Percentiles rank a stretch among this genome's conserved stretches.
phyloP scores from a whole-genome alignment of 1,139 yeast species.

The Hyphopichia wangnamkhiaoensis region DNA sequence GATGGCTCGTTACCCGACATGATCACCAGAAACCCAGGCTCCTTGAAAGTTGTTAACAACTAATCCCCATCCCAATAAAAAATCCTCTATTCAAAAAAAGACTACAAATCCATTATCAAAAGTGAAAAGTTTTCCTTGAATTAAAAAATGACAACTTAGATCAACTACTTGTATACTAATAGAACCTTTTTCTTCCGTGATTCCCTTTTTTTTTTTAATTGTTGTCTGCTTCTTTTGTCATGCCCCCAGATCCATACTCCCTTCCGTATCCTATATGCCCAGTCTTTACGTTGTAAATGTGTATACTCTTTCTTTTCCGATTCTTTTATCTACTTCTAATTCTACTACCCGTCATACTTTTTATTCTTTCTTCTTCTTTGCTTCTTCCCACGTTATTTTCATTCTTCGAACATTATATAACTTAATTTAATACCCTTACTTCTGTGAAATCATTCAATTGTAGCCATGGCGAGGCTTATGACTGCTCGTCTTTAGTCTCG shows the following conservation, averaged over 20 bases:
- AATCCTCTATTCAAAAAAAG: neutral
- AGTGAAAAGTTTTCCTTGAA: no score
- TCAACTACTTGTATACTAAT: neutral
- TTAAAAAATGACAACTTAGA: neutral
- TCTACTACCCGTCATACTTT: neutral
- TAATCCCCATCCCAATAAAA: conserved; percentile 19
- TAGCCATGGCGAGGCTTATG: no score
- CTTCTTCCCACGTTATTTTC: neutral
- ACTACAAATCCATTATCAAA: no score
- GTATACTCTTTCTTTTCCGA: neutral
- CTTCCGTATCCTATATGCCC: neutral
- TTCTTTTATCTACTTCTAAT: neutral
- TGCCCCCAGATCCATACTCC: no score
- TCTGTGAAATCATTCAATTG: no score
- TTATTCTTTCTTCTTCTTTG: neutral
- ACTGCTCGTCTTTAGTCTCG: no score
- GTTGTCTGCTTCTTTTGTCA: neutral
- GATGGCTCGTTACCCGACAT: conserved; percentile 73
- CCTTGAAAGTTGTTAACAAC: conserved; percentile 48
- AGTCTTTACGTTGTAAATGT: neutral
- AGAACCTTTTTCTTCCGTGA: neutral
- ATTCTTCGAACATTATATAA: no score
- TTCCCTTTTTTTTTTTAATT: neutral
- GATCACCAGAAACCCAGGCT: conserved; percentile 47
- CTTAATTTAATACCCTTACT: no score